Conservation (phyloP, 2,329 filamentous ascomycete species). For the Fusarium scirpi region DNA sequence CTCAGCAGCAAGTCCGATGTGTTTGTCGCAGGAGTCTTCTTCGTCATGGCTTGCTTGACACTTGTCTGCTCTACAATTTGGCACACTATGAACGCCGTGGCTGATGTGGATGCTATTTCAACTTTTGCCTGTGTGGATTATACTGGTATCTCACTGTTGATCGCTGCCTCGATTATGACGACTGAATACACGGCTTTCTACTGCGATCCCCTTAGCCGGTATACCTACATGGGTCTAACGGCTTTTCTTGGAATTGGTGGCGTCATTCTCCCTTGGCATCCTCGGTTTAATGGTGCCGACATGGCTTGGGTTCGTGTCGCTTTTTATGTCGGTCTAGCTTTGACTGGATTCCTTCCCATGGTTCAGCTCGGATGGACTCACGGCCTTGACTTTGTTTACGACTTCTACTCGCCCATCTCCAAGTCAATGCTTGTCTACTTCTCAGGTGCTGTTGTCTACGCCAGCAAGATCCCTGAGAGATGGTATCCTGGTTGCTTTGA, state of each 20-base stretch:
- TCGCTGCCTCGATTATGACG: constrained; percentile 96
- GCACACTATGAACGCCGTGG: constrained; percentile 99
- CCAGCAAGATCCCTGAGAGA: constrained; percentile 90
- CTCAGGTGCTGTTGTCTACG: constrained; percentile 86
- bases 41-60: constrained; percentile 95
- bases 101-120: constrained; percentile 88
- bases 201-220: constrained; percentile 89
- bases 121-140: constrained; percentile 98
- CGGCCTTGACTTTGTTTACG: constrained; percentile 81
- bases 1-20: constrained; percentile 89
- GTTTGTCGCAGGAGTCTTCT: constrained; percentile 92
- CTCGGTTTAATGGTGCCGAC: constrained; percentile 89
- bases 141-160: constrained; percentile 94
- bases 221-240: constrained; percentile 86
- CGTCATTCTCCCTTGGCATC: constrained; percentile 95
- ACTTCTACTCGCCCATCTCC: constrained; percentile 88
- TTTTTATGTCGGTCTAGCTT: constrained; percentile 89
- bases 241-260: constrained; percentile 85
- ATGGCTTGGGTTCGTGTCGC: constrained; percentile 93
- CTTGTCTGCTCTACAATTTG: constrained; percentile 95
- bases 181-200: constrained; percentile 99
- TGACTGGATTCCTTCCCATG: constrained; percentile 90
- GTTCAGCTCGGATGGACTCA: constrained; percentile 84
- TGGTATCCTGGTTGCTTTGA: constrained; percentile 96
- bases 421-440: constrained; percentile 92